phyloP scores from a whole-genome alignment of 768 basidiomycete genomes.

The Lactarius sanguifluus region DNA sequence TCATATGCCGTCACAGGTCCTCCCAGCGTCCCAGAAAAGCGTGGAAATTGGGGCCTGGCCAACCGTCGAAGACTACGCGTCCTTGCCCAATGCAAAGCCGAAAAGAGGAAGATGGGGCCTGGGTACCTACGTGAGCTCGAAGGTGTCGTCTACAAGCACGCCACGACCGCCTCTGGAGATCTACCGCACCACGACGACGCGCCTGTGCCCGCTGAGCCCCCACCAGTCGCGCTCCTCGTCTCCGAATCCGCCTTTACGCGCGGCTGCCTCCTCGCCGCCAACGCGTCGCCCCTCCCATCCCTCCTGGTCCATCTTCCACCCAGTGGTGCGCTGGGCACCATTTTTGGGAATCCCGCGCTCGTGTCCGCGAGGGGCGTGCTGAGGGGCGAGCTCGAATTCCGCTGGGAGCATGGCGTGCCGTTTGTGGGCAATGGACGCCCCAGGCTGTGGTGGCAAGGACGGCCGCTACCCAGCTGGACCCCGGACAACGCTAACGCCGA shows the following conservation, averaged over 20 bases:
- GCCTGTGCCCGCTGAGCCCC: conserved; percentile 27
- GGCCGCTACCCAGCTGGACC: conserved; percentile 40
- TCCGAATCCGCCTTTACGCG: conserved; percentile 82
- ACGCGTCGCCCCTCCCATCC: conserved; percentile 75
- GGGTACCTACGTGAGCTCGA: conserved; percentile 87
- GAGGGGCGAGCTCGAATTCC: conserved; percentile 57
- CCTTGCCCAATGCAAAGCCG: conserved; percentile 89
- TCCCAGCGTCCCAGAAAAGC: background rate
- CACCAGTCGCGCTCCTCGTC: conserved; percentile 70
- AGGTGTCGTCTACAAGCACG: conserved; percentile 69
- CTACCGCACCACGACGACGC: background rate
- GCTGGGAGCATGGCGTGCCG: conserved; percentile 56
- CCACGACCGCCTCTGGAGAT: conserved; percentile 10
- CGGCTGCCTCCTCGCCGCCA: conserved; percentile 63
- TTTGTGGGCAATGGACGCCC: conserved; percentile 37
- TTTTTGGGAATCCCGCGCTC: conserved; percentile 71
- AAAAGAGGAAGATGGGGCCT: conserved; percentile 76
- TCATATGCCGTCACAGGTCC: background rate
- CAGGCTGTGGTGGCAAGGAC: conserved; percentile 46
- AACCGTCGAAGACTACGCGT: conserved; percentile 63
- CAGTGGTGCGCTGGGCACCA: conserved; percentile 42
- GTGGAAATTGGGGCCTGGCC: background rate
- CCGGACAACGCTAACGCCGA: conserved; percentile 30
- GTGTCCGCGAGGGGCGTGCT: conserved; percentile 54
- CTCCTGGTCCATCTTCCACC: conserved; percentile 75